These are phyloP conservation scores for Diatrype stigma DNA, from an alignment of 2,329 filamentous ascomycete genomes.

Conservation along the genomic window DNA sequence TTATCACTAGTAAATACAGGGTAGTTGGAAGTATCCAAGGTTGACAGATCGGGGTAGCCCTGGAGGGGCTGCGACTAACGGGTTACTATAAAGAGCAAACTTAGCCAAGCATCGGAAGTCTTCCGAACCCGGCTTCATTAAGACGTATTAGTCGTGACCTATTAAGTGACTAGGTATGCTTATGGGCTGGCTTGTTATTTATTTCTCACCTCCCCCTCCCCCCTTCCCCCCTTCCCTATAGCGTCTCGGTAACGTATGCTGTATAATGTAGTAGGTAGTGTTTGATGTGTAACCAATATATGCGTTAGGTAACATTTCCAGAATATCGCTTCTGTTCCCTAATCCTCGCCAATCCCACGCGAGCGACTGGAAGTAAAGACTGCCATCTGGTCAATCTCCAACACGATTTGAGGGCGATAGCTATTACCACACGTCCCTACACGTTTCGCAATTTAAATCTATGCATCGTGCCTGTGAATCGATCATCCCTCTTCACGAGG, in stretches of 20 bases:
- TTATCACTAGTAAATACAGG: too few relatives aligned
- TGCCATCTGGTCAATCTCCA: neutral
- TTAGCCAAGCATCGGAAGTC: neutral
- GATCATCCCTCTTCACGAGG: too few relatives aligned
- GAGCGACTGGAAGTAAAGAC: neutral
- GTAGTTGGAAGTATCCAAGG: neutral
- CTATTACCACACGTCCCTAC: neutral
- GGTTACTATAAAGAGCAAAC: neutral
- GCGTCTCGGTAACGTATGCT: neutral
- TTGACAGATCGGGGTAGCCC: neutral
- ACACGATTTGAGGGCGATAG: neutral
- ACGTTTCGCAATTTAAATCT: neutral
- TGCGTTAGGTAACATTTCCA: conserved; percentile 1
- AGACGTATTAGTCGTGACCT: neutral
- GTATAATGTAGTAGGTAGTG: too few relatives aligned
- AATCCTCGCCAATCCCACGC: neutral
- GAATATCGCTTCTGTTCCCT: neutral
- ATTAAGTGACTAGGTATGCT: neutral
- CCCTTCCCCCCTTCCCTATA: neutral
- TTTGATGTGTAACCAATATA: neutral
- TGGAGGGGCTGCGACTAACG: neutral
- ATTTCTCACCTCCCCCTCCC: neutral
- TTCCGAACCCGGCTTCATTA: neutral
- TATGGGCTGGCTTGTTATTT: neutral
- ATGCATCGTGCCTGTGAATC: neutral